Evolutionary conservation across 257 asterid species (phyloP).

Genomic region (Plectranthus barbatus): DNA sequence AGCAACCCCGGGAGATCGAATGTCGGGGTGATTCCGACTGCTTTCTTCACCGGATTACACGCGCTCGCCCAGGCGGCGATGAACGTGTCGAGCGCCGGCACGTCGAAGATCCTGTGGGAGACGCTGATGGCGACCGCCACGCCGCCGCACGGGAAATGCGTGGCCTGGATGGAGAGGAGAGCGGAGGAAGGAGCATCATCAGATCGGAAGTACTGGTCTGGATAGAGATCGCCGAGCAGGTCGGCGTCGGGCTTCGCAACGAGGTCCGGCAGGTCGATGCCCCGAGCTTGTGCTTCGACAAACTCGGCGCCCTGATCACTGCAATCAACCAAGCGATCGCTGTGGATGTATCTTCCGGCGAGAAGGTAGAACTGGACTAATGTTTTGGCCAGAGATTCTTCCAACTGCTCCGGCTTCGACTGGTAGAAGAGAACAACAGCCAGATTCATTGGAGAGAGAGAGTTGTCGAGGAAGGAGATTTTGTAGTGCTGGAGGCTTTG

Average conservation of each 20-base stretch:
- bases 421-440: background rate
- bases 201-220: background rate
- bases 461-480: background rate
- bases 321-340: background rate
- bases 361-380: background rate
- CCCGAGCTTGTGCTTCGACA: background rate
- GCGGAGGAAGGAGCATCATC: background rate
- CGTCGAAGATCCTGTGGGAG: background rate
- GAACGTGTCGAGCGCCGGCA: background rate
- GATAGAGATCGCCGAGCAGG: background rate
- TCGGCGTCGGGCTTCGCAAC: background rate
- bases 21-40: background rate
- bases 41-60: background rate
- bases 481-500: background rate
- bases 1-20: background rate
- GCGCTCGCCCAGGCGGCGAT: background rate
- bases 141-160: background rate
- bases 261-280: background rate
- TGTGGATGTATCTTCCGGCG: background rate
- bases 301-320: background rate
- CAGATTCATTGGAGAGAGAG: background rate
- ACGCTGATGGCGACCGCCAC: background rate
- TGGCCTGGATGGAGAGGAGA: background rate
- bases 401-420: background rate
- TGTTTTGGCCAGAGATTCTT: background rate